A percentile compares a stretch with the other conserved stretches of the same genome.
Conservation (phyloP, 306 rosid species). For the Spatholobus suberectus region DNA sequence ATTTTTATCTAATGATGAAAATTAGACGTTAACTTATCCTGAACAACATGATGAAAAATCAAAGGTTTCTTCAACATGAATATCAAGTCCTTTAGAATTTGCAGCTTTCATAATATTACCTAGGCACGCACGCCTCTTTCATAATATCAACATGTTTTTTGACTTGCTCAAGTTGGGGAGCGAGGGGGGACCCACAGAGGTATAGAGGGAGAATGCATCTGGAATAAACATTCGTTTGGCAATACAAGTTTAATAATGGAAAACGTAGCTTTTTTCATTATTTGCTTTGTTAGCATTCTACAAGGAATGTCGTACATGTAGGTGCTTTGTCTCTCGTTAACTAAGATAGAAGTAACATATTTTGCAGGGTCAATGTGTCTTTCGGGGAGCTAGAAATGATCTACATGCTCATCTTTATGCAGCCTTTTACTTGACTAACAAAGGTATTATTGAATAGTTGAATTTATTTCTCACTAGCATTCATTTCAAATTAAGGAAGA, state of each 20-base stretch:
- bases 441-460: neutral
- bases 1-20: neutral
- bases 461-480: neutral
- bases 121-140: neutral
- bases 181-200: neutral
- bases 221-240: neutral
- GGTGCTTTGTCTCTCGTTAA: neutral
- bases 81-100: neutral
- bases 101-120: neutral
- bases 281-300: constrained; percentile 5
- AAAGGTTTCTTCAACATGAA: neutral
- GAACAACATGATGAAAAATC: constrained; percentile 13
- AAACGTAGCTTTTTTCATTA: neutral
- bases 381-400: neutral
- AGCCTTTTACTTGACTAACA: neutral
- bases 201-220: neutral
- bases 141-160: neutral
- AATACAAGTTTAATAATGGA: neutral
- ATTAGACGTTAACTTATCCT: neutral
- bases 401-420: neutral
- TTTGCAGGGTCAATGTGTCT: neutral
- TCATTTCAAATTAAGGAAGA: neutral
- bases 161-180: neutral
- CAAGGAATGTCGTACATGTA: neutral
- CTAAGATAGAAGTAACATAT: neutral